Conservation (phyloP, 2,329 filamentous ascomycete species). For the Neocatenulostroma microsporum region DNA sequence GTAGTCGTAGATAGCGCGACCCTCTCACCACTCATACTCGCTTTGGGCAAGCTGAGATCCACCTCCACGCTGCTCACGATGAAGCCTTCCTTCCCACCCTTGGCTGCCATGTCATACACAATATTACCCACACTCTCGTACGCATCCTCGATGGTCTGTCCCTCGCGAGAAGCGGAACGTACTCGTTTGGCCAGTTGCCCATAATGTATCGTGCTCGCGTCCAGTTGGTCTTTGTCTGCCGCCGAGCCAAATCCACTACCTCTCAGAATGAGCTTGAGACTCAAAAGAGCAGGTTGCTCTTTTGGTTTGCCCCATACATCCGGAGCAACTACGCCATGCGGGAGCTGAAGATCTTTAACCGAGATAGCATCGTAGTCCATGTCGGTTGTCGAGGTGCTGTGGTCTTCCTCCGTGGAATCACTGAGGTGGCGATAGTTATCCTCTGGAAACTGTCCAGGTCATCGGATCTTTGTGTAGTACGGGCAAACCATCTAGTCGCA, state of each 20-base stretch:
- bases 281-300: slow-evolving; percentile 55
- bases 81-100: slow-evolving; percentile 23
- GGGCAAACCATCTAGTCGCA: too few relatives aligned
- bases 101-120: slow-evolving; percentile 20
- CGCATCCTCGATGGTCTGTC: slow-evolving; percentile 18
- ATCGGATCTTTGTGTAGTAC: too few relatives aligned
- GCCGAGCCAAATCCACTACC: slow-evolving; percentile 49
- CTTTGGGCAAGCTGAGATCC: slow-evolving; percentile 55
- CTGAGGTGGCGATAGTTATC: too few relatives aligned
- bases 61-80: slow-evolving; percentile 17
- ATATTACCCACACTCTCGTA: slow-evolving; percentile 14
- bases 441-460: too few relatives aligned
- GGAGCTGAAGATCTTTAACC: slow-evolving; percentile 54
- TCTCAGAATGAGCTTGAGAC: slow-evolving; percentile 51
- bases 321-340: slow-evolving; percentile 47
- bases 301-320: slow-evolving; percentile 63
- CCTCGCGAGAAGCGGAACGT: slow-evolving; percentile 10
- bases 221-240: slow-evolving; percentile 53
- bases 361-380: slow-evolving; percentile 48
- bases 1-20: slow-evolving; percentile 36
- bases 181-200: slow-evolving; percentile 62
- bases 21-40: slow-evolving; percentile 56
- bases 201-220: slow-evolving; percentile 67
- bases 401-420: background rate
- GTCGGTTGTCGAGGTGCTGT: slow-evolving; percentile 4